Percentiles rank a stretch among this genome's conserved stretches.
Conservation (phyloP, 164 flowering plant genomes). For the Tetrastigma voinierianum region DNA sequence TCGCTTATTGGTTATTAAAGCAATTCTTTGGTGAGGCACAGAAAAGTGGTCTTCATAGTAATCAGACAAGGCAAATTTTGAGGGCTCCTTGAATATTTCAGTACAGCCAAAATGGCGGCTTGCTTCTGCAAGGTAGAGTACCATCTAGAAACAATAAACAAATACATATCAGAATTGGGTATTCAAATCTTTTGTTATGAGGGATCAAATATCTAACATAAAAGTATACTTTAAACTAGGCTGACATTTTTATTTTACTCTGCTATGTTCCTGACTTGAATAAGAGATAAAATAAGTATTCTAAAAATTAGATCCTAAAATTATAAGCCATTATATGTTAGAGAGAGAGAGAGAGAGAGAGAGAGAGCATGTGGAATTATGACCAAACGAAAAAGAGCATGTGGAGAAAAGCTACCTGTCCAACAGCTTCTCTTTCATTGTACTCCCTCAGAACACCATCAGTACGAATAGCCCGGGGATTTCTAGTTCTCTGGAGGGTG, state of each 20-base stretch:
- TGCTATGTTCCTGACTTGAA: too few relatives aligned
- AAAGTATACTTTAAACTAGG: too few relatives aligned
- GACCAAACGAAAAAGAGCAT: background rate
- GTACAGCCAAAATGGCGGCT: conserved; percentile 90
- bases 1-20: conserved; percentile 76
- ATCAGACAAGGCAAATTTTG: conserved; percentile 93
- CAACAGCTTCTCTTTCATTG: conserved; percentile 81
- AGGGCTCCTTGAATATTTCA: conserved; percentile 94
- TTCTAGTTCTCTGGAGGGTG: conserved; percentile 62
- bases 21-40: conserved; percentile 69
- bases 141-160: conserved; percentile 52
- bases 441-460: conserved; percentile 75
- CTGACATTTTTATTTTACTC: too few relatives aligned
- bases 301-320: too few relatives aligned
- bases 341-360: too few relatives aligned
- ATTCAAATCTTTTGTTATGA: too few relatives aligned
- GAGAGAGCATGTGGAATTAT: background rate
- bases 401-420: conserved; percentile 60
- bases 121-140: conserved; percentile 88
- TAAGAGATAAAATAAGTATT: too few relatives aligned
- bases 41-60: conserved; percentile 82
- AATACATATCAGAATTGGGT: background rate
- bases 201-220: too few relatives aligned
- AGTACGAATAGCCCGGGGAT: conserved; percentile 77
- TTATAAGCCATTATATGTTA: too few relatives aligned